Evolutionary conservation across 345 rosid species (phyloP).

Genomic region (Cardiospermum halicacabum): DNA sequence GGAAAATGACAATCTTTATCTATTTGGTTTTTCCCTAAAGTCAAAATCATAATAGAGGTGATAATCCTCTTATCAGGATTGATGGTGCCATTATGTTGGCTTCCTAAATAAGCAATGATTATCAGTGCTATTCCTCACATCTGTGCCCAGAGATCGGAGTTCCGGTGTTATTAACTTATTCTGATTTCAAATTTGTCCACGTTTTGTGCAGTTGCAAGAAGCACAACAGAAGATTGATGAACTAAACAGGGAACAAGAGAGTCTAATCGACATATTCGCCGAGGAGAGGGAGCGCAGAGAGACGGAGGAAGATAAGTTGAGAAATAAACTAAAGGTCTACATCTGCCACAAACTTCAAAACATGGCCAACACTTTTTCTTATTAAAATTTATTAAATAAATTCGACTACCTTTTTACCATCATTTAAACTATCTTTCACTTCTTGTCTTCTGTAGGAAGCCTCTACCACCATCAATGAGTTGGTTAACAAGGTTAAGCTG

Average conservation of each 20-base stretch:
- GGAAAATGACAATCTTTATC: not conserved
- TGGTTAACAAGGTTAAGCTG: constrained; percentile 54
- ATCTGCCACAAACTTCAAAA: not conserved
- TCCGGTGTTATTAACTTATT: too few relatives aligned
- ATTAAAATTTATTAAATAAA: not conserved
- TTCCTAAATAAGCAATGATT: not conserved
- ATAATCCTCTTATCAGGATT: not conserved
- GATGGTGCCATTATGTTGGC: not conserved
- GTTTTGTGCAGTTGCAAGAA: constrained; percentile 39
- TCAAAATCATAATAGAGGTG: not conserved
- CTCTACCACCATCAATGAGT: constrained; percentile 53
- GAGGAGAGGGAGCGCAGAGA: constrained; percentile 81
- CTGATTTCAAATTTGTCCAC: too few relatives aligned
- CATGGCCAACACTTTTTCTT: not conserved
- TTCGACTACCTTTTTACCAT: not conserved
- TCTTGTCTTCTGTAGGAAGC: constrained; percentile 49
- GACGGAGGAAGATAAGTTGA: constrained; percentile 58
- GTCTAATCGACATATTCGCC: constrained; percentile 53
- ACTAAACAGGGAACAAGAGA: constrained; percentile 67
- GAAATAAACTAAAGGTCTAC: constrained; percentile 63
- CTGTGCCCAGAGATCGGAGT: too few relatives aligned
- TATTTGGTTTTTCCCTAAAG: not conserved
- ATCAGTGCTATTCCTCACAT: not conserved
- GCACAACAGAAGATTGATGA: constrained; percentile 48
- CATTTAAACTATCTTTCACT: too few relatives aligned